Evolutionary conservation across 495 filamentous ascomycete species (phyloP), one percentile per base, ranked within the genome.

Genomic region (Podospora tetraspora): DNA sequence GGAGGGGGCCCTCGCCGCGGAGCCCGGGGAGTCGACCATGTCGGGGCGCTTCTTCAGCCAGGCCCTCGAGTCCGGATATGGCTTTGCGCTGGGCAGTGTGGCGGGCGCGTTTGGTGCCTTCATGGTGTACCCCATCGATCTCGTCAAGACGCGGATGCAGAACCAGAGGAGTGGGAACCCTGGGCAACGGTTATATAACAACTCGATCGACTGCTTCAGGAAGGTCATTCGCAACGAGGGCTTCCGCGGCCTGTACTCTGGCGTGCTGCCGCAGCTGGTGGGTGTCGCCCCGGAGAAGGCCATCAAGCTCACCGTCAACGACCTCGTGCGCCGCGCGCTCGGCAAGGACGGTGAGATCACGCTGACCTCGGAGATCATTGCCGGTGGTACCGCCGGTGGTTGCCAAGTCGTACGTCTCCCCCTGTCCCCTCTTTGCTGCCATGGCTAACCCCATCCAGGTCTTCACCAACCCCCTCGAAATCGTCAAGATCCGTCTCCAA

Each of bases 121-220:
- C 78, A 96, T 98, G 89, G 95, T 99, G 57, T 99, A 99, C 78
- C 95, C 95, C 27, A 98, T 99, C 77, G 95, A 99, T 80, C 82
- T 99, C 59, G 95, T 99, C 70, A 99, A 99, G 86, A 99, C 95
- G 10, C 88, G 95, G 37, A 93, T 99, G 93, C 95, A 99, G 78
- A 99, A 98, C 80, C 95, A 99, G 81, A 87, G 95, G 63, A 87
- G 86, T 34, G 85, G 83, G 21, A 85, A 90, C 25, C 92, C 93
- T 4, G 95, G 95, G 69, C 88, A 97, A 78, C 79, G 91, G 68
- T 81, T 98, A 70, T 99, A 99, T 79, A 97, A 94, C 77, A 99
- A 99, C 82, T 97, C 93, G 24, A 73, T 97, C 32, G 95, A 99
- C 75, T 99, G 95, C 77, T 91, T 91, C 10, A 87, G 81, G 74